A percentile compares a stretch with the other conserved stretches of the same genome.
Conservation (phyloP, 2,329 filamentous ascomycete genomes). For the Fusarium globosum region DNA sequence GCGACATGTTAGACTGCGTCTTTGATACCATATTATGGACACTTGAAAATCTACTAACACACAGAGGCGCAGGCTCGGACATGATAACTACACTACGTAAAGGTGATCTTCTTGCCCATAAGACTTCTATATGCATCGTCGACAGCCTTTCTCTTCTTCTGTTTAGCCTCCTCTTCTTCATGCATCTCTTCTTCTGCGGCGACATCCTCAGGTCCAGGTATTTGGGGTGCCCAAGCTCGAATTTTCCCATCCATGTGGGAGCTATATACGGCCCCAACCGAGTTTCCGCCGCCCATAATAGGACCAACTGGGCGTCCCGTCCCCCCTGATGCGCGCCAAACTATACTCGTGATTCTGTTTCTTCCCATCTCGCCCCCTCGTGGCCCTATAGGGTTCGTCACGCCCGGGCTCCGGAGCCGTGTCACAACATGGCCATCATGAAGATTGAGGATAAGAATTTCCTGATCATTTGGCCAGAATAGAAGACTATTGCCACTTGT, state of each 20-base stretch:
- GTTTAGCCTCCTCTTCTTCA: slow-evolving; percentile 58
- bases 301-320: slow-evolving; percentile 66
- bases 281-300: slow-evolving; percentile 68
- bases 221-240: slow-evolving; percentile 76
- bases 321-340: slow-evolving; percentile 75
- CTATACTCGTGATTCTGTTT: slow-evolving; percentile 78
- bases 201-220: slow-evolving; percentile 62
- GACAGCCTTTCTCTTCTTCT: slow-evolving; percentile 78
- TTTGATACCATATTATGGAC: background rate
- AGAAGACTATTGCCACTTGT: slow-evolving; percentile 72
- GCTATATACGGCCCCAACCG: slow-evolving; percentile 74
- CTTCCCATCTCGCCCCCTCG: slow-evolving; percentile 65
- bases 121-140: slow-evolving; percentile 84
- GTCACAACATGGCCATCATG: slow-evolving; percentile 80
- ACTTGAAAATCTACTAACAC: background rate
- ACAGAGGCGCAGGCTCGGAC: background rate
- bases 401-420: slow-evolving; percentile 74
- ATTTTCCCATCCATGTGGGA: slow-evolving; percentile 88
- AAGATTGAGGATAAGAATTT: slow-evolving; percentile 84
- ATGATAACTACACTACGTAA: slow-evolving; percentile 50
- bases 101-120: slow-evolving; percentile 77
- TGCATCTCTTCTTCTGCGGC: slow-evolving; percentile 58
- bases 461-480: slow-evolving; percentile 83
- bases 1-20: background rate
- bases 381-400: slow-evolving; percentile 55